Percentiles rank a stretch among this genome's conserved stretches.
These are phyloP conservation scores for Penicillium hordei DNA, from an alignment of 2,329 filamentous ascomycete genomes.

Conservation along the genomic window DNA sequence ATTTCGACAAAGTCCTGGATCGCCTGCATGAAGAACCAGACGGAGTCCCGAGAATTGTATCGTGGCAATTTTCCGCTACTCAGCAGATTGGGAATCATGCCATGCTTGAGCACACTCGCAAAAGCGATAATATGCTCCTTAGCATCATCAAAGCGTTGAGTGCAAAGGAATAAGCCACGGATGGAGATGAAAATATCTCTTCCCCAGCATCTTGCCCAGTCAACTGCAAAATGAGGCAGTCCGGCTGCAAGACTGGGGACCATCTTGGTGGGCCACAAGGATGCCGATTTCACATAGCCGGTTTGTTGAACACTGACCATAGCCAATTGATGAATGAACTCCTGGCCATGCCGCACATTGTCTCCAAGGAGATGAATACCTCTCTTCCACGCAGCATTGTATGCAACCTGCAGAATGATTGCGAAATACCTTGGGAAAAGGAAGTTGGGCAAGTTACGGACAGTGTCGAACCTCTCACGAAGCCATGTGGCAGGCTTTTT, in stretches of 20 bases:
- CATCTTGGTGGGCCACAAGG: slow-evolving; percentile 78
- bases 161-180: slow-evolving; percentile 86
- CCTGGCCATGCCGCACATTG: slow-evolving; percentile 76
- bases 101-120: slow-evolving; percentile 93
- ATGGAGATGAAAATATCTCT: slow-evolving; percentile 96
- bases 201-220: slow-evolving; percentile 97
- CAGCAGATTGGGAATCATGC: slow-evolving; percentile 94
- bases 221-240: slow-evolving; percentile 86
- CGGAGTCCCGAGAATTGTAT: slow-evolving; percentile 93
- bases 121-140: slow-evolving; percentile 94
- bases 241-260: slow-evolving; percentile 90
- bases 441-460: slow-evolving; percentile 82
- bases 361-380: slow-evolving; percentile 75
- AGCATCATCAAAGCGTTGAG: slow-evolving; percentile 82
- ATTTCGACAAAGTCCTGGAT: slow-evolving; percentile 90
- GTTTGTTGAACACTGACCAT: slow-evolving; percentile 92
- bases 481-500: slow-evolving; percentile 73
- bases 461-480: slow-evolving; percentile 77
- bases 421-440: slow-evolving; percentile 91
- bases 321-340: slow-evolving; percentile 82
- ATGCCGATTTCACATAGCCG: slow-evolving; percentile 84
- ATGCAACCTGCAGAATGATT: slow-evolving; percentile 81
- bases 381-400: slow-evolving; percentile 76
- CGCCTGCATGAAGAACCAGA: slow-evolving; percentile 97
- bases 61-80: slow-evolving; percentile 80